Base-by-base conservation (phyloP, 192 early-diverging fungal genomes). In the Chytriomyces confervae region DNA sequence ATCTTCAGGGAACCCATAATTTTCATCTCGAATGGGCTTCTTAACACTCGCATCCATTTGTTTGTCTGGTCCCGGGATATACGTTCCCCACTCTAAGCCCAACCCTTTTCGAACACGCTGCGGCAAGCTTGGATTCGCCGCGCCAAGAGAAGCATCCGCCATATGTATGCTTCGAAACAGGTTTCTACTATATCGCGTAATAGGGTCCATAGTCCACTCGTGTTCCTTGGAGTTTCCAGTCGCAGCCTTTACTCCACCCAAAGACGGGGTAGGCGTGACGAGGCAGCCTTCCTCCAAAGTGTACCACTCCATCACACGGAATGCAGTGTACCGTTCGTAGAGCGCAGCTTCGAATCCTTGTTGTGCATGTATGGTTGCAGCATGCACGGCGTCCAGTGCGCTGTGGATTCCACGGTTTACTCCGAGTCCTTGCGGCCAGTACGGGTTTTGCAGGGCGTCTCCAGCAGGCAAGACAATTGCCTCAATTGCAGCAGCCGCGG, bases 361-460 rank as follows among this genome's bases (percentile, higher is more conserved):
- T 13, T 47, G 20, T 16, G 24, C 46, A 23, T 60, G 69, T 6
- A 81, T 24, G 51, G 79, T 66, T 3, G 76, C 73, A 8, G 79
- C 66, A 49, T 69, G 80, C 18, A 82, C 73, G 63, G 82, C 85
- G 62, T 86, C 82, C 5, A 86, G 69, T 2, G 79, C 48, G 43
- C 62, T 84, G 36, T 86, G 85, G 61, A 86, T 78, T 43, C 85
- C 85, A 49, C 85, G 82, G 53, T 86, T 86, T 61, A 86, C 53
- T 16, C 85, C 85, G 24, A 86, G 81, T 2, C 85, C 84, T 66
- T 86, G 82, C 5, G 84, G 84, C 85, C 85, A 86, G 51, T 80
- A 86, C 1, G 85, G 85, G 50, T 86, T 86, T 66, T 82, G 80
- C 10, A 84, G 45, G 2, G 85, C 78, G 51, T 86, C 85, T 13